Base-by-base conservation (phyloP, 768 basidiomycete species). In the Mycena polygramma region DNA sequence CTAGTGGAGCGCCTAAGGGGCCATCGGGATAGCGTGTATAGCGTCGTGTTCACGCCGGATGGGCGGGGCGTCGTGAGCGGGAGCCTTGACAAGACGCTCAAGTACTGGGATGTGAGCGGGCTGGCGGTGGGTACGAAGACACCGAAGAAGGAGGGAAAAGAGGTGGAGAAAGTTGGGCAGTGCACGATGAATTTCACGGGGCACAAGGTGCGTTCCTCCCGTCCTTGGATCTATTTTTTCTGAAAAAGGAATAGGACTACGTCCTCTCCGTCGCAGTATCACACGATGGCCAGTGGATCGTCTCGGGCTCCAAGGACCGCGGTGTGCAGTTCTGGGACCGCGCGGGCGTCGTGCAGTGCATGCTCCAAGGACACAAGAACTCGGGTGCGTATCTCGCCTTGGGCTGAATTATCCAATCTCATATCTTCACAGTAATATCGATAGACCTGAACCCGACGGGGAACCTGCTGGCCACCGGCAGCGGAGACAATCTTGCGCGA, bases 281-380 rank as follows among this genome's bases (percentile, higher is more conserved):
- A 54, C 93, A 95, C 72, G 97, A 98, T 80, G 95, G 94, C 6
- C 90, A 94, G 73, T 89, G 96, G 94, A 92, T 99, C 74, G 97
- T 98, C 14, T 96, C 95, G 14, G 97, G 98, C 2, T 88, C 87
- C 6, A 98, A 98, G 83, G 98, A 99, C 79, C 93, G 98, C 15
- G 93, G 95, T 0, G 96, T 99, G 64, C 95, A 97, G 79, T 96
- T 97, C 78, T 95, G 94, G 92, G 94, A 97, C 77, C 86, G 88
- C 72, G 87, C 87, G 15, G 87, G 86, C 37, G 88, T 90, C 49
- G 92, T 96, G 75, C 97, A 99, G 79, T 92, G 94, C 76, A 95
- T 97, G 93, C 85, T 99, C 39, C 97, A 98, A 79, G 87, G 88
- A 4, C 88, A 89, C 74, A 88, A 87, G 76, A 88, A 89, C 70